Evolutionary conservation across 1,139 yeast species (phyloP).

Genomic region (Lodderomyces jiufengensis): DNA sequence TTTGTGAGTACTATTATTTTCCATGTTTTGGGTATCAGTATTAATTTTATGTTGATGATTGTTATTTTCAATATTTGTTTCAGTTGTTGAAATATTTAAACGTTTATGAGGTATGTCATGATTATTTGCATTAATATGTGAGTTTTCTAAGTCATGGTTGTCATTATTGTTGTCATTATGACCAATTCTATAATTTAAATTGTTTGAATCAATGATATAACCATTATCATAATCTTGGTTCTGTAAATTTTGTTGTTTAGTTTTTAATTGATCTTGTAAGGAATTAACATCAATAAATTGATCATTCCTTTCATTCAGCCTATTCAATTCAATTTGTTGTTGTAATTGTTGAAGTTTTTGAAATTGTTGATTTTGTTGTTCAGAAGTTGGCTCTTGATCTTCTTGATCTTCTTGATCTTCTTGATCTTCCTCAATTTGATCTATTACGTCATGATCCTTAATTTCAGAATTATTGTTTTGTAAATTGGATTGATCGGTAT

Average conservation of each 20-base stretch:
- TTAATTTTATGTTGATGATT: too few species aligned
- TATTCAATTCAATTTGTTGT: background rate
- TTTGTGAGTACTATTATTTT: background rate
- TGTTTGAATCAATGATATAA: conserved; percentile 10
- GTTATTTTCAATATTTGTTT: too few species aligned
- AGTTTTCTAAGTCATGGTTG: too few species aligned
- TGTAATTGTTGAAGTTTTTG: conserved; percentile 10
- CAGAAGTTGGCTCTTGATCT: conserved; percentile 2
- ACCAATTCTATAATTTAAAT: conserved; percentile 1
- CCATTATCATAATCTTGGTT: conserved; percentile 10
- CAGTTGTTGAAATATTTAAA: background rate
- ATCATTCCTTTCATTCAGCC: too few species aligned
- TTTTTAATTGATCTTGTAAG: too few species aligned
- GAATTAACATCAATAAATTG: too few species aligned
- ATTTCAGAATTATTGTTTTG: background rate
- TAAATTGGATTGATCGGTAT: background rate
- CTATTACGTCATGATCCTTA: conserved; percentile 7
- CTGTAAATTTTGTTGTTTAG: too few species aligned
- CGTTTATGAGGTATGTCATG: conserved; percentile 2
- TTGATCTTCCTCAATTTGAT: conserved; percentile 4
- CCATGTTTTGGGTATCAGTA: background rate
- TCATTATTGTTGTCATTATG: background rate
- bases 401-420: background rate
- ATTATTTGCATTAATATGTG: background rate
- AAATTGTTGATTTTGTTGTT: conserved; percentile 10